These are phyloP conservation scores for Alternaria metachromatica DNA, from an alignment of 2,329 filamentous ascomycete genomes.

Conservation along the genomic window DNA sequence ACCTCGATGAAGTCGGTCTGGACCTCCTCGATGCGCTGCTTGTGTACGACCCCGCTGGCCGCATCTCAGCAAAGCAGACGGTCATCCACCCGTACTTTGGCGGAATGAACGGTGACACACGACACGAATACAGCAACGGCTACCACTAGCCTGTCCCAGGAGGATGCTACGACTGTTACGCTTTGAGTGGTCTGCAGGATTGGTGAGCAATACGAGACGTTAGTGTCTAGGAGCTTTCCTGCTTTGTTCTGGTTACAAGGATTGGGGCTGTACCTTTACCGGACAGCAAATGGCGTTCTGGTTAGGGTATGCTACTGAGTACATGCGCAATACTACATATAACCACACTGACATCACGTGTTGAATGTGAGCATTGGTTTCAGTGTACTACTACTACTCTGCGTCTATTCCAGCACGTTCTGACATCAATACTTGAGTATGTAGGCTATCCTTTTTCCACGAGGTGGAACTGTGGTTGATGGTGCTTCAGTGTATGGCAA, in stretches of 20 bases:
- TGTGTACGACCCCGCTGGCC: conserved; percentile 84
- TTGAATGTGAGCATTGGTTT: neutral
- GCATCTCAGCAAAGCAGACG: conserved; percentile 88
- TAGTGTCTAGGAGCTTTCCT: conserved; percentile 19
- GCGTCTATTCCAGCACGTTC: neutral
- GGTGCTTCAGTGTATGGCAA: neutral
- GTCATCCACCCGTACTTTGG: conserved; percentile 85
- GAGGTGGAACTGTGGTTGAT: neutral
- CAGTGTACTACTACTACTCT: neutral
- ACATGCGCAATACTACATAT: conserved; percentile 3
- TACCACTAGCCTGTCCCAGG: conserved; percentile 32
- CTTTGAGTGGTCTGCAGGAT: conserved; percentile 28
- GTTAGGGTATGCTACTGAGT: conserved; percentile 20
- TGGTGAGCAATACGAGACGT: conserved; percentile 15
- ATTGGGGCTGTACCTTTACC: conserved; percentile 19
- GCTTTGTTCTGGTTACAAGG: conserved; percentile 29
- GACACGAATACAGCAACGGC: conserved; percentile 50
- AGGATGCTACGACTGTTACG: conserved; percentile 41
- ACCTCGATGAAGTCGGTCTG: conserved; percentile 74
- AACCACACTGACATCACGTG: neutral
- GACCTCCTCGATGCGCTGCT: conserved; percentile 75
- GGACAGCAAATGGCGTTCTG: conserved; percentile 32
- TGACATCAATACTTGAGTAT: neutral
- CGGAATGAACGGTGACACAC: conserved; percentile 49
- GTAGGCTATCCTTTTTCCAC: neutral